Conservation (phyloP, 306 rosid species). For the Corylus heterophylla region DNA sequence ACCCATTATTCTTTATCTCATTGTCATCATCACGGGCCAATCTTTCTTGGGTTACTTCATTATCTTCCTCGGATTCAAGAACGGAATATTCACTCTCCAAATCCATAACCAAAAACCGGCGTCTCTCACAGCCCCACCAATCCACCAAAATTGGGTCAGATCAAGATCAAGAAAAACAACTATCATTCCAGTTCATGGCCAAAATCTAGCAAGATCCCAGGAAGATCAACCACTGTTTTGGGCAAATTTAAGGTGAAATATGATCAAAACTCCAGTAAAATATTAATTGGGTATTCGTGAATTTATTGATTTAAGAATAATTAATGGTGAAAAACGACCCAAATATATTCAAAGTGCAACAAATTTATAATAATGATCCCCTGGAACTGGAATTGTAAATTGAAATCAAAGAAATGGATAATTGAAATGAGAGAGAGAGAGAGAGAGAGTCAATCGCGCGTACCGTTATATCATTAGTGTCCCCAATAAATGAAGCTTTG, state of each 20-base stretch:
- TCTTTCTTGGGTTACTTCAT: conserved; percentile 38
- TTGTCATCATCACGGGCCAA: conserved; percentile 38
- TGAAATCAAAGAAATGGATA: not conserved
- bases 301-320: conserved; percentile 4
- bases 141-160: conserved; percentile 20
- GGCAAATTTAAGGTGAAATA: conserved; percentile 16
- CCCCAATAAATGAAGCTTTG: conserved; percentile 42
- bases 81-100: conserved; percentile 49
- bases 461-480: conserved; percentile 36
- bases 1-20: conserved; percentile 38
- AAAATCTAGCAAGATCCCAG: conserved; percentile 31
- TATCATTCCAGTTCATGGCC: conserved; percentile 34
- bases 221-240: conserved; percentile 22
- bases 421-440: conserved; percentile 6
- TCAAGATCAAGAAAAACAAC: conserved; percentile 31
- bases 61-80: conserved; percentile 58
- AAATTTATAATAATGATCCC: not conserved
- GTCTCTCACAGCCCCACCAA: conserved; percentile 9
- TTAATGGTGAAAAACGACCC: not conserved
- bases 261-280: conserved; percentile 25
- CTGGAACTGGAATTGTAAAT: not conserved
- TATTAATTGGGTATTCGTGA: conserved; percentile 18
- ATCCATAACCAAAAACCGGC: conserved; percentile 58
- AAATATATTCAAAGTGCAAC: not conserved
- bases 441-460: conserved; percentile 25